Evolutionary conservation across 1,139 yeast genomes (phyloP), one percentile per base, ranked within the genome.

Genomic region (Ogataea hybrid): DNA sequence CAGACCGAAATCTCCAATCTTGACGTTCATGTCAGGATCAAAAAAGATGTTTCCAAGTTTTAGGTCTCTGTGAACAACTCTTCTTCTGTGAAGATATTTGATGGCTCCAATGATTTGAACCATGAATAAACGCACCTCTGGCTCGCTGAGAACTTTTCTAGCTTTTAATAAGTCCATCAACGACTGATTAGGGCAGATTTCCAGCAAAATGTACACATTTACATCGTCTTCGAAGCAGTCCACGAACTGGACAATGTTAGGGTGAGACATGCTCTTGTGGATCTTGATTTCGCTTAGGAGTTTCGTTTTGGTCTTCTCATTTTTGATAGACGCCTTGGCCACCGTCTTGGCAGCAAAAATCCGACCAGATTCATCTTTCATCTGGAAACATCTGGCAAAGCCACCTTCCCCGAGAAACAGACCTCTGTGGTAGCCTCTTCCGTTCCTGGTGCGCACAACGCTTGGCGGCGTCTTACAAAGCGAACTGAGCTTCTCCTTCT

Each of bases 331-430:
- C 1, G 90, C 90, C 66, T 92, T 94, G 39, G 99, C 98, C 33
- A 94, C 95, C 0, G 98, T 94, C 61, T 94, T 94, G 27, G 99
- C 99, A 22, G 98, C 99, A 66, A 75, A 92, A 3, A 88, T 77
- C 59, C 81, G 79, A 28, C 97, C 97, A 48, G 77, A 72, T 49
- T 90, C 84, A 63, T 88, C 96, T 61, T 85, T 87, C 74, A 94
- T 94, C 64, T 92, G 97, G 68, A 94, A 94, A 63, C 98, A 94
- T 61, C 98, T 81, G 15, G 98, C 99, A 71, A 94, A 94, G 0
- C 99, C 99, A 46, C 99, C 99, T 69, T 89, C 98, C 25, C 99
- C 99, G 29, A 94, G 71, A 55, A 90, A 89, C 46, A 75, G 75
- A 3, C 97, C 97, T 61, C 98, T 79, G 56, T 87, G 87, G 65